These are phyloP conservation scores for Naematelia aurantialba DNA, from an alignment of 768 basidiomycete species.

Conservation along the genomic window DNA sequence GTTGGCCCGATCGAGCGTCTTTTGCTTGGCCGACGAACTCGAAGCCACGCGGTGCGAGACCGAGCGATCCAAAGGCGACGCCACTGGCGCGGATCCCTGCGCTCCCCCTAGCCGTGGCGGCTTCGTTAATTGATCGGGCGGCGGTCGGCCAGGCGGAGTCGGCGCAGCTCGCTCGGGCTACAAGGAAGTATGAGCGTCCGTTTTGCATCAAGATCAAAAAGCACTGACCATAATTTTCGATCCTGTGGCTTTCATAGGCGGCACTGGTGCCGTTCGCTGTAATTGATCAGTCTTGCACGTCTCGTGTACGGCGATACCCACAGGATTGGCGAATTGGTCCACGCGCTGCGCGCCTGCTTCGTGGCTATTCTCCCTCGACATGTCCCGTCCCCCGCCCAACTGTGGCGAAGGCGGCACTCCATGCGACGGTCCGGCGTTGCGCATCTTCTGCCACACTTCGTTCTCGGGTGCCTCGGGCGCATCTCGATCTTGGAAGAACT, in stretches of 20 bases:
- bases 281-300: not conserved
- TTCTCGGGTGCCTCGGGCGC: constrained; percentile 54
- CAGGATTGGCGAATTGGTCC: constrained; percentile 46
- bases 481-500: constrained; percentile 85
- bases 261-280: constrained; percentile 45
- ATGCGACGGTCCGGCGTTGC: constrained; percentile 32
- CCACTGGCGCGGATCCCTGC: constrained; percentile 40
- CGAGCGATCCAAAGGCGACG: constrained; percentile 53
- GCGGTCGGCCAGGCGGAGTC: constrained; percentile 29
- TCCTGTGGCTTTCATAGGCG: constrained; percentile 30
- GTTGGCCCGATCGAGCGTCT: constrained; percentile 77
- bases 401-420: constrained; percentile 15
- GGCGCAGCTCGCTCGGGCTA: constrained; percentile 39
- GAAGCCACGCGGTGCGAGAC: constrained; percentile 74
- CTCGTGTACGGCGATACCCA: constrained; percentile 17
- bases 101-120: constrained; percentile 38
- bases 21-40: constrained; percentile 62
- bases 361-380: constrained; percentile 38
- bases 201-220: not conserved
- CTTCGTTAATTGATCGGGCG: constrained; percentile 22
- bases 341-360: constrained; percentile 21
- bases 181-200: not conserved
- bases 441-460: constrained; percentile 54
- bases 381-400: constrained; percentile 13
- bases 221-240: constrained; percentile 5